Base-by-base conservation (phyloP, 352 stramenopile genomes). In the Pythium brachiatum region DNA sequence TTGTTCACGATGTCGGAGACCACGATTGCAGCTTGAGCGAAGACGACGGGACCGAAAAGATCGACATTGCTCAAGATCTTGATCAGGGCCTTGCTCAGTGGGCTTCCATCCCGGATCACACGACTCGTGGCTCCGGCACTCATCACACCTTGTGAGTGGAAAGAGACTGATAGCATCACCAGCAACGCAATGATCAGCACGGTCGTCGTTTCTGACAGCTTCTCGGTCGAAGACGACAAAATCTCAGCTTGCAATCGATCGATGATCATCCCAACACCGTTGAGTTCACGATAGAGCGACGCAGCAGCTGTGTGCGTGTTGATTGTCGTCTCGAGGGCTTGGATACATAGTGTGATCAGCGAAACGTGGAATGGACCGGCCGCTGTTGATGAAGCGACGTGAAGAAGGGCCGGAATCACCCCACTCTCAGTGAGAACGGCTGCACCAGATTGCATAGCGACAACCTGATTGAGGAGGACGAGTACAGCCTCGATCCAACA, bases 1-100 rank as follows among this genome's bases (percentile, higher is more conserved):
- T 95, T 96, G 77, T 99, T 99, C 76, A 98, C 97, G n/a, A 99
- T 82, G 76, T 99, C 96, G 11, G 88, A 92, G 31, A 99, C 78
- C 32, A 99, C 77, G 21, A 96, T 96, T 4, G 86, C 76, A 12
- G 94, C 76, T 57, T 98, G 86, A 23, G 94, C 89, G 54, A 96
- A 97, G 32, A 99, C 68, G n/a, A 95, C 81, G 3, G 95, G 90
- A 15, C 97, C 95, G 64, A 98, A 99, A 5, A 79, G 68, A 60
- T 96, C 79, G 39, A 98, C 77, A 73, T 97, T 89, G 15, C 83
- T 75, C 56, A 99, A 69, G 54, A 99, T 88, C 34, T 93, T 86
- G 31, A 92, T 74, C 23, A 99, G 55, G 11, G 96, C 83, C 59
- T 89, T 86, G 55, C 82, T 95, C 25, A 99, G 68, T 43, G 86